Evolutionary conservation across 768 basidiomycete genomes (phyloP), one percentile per base, ranked within the genome.

Genomic region (Trametes sanguinea): DNA sequence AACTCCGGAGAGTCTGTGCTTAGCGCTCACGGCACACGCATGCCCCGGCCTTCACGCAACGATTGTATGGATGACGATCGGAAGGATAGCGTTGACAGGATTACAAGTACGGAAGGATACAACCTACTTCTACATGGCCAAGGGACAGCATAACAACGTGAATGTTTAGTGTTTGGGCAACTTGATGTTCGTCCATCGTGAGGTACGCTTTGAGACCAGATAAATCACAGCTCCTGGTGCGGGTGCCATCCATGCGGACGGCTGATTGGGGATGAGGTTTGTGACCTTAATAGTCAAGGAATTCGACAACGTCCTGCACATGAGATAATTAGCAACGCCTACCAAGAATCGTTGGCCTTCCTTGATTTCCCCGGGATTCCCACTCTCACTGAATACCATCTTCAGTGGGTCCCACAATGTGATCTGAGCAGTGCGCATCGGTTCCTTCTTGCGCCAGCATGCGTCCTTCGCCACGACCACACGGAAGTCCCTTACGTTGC

Each of bases 371-470:
- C 85, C 79, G 52, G 80, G 69, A 55, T 72, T 69, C n/a, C 73
- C 77, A 4, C 79, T 83, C 63, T 89, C 87, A 27, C 76, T 76
- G n/a, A 78, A 67, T 0, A 75, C 76, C 30, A 89, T 61, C 11
- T 76, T 76, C 3, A 83, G 74, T 2, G 84, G 87, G 68, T 95
- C 92, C 92, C 92, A 95, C 3, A 95, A 82, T 0, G 89, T 95
- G 56, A 98, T 66, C 70, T 92, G 90, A 0, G 87, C 94, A 1
- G 75, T 79, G 52, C 92, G 82, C 61, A 82, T 76, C 7, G 83
- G 76, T 0, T 81, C 79, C 54, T 81, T 77, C 62, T 81, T 79
- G 0, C 69, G 65, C 30, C 85, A 87, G 39, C 79, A 78, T 16
- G 84, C 82, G 69, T 91, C 95, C 65, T 83, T 76, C 14, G 88